phyloP scores from a whole-genome alignment of 2,329 filamentous ascomycete genomes.

The Saccharata proteae region DNA sequence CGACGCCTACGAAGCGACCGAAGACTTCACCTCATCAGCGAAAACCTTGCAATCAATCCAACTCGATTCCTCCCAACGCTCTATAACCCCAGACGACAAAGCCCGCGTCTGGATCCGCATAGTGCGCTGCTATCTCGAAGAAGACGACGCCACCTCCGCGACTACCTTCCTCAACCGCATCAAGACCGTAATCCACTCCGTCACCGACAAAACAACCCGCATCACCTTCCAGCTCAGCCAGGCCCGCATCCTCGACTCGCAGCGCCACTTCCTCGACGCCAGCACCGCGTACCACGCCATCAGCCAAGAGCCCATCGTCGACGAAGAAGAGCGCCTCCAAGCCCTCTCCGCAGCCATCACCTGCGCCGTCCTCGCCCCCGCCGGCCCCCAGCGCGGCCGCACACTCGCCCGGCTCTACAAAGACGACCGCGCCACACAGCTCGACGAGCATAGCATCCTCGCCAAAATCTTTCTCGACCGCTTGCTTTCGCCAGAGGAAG shows the following conservation, averaged over 20 bases:
- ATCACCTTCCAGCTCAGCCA: conserved; percentile 85
- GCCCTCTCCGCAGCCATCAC: conserved; percentile 80
- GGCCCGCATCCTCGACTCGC: conserved; percentile 84
- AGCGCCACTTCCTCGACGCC: conserved; percentile 79
- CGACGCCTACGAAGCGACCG: conserved; percentile 67
- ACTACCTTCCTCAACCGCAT: conserved; percentile 87
- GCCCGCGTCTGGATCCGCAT: conserved; percentile 86
- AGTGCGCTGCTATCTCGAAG: conserved; percentile 85
- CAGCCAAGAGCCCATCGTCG: conserved; percentile 64
- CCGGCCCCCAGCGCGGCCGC: conserved; percentile 71
- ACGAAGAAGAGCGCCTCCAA: conserved; percentile 73
- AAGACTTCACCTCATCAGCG: conserved; percentile 71
- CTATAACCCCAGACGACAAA: conserved; percentile 70
- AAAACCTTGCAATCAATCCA: conserved; percentile 70
- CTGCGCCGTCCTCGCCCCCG: conserved; percentile 84
- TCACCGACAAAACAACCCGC: conserved; percentile 60
- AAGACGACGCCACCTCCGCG: conserved; percentile 76
- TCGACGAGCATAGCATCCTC: conserved; percentile 74
- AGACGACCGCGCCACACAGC: conserved; percentile 66
- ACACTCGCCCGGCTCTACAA: conserved; percentile 80
- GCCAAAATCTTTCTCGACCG: conserved; percentile 97
- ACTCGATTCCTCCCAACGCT: conserved; percentile 77
- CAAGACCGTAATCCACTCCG: conserved; percentile 78
- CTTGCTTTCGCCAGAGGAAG: conserved; percentile 68
- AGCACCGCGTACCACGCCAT: conserved; percentile 81